Conservation (phyloP, 441 rosid species). For the Raphanus hybrid region DNA sequence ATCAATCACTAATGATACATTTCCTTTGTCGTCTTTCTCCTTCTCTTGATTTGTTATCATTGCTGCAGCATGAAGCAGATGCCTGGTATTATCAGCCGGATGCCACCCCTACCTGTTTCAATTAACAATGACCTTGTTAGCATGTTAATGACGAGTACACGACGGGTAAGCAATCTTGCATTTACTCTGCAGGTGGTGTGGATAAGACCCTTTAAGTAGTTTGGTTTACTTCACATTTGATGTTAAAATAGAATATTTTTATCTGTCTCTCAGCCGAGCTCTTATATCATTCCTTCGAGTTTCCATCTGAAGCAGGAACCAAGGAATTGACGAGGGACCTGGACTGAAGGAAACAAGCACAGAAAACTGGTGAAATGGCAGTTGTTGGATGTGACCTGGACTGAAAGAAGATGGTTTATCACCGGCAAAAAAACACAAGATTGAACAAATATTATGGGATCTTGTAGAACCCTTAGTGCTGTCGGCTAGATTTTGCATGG, state of each 20-base stretch:
- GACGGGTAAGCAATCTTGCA: conserved; percentile 54
- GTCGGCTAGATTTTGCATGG: conserved; percentile 15
- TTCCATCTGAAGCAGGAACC: conserved; percentile 87
- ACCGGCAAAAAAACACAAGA: conserved; percentile 22
- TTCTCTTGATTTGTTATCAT: conserved; percentile 23
- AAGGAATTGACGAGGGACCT: conserved; percentile 56
- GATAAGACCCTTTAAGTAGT: not conserved
- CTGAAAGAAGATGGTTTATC: conserved; percentile 24
- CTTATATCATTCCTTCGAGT: conserved; percentile 59
- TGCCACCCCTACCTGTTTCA: conserved; percentile 87
- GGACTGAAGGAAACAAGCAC: conserved; percentile 15
- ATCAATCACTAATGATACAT: conserved; percentile 26
- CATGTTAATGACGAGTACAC: conserved; percentile 62
- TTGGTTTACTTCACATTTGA: not conserved
- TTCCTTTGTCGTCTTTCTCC: conserved; percentile 9
- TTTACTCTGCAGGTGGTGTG: conserved; percentile 6
- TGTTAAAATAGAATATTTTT: not conserved
- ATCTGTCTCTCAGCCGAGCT: conserved; percentile 51
- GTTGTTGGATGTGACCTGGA: conserved; percentile 5
- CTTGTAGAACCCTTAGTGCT: conserved; percentile 29
- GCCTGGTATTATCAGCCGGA: conserved; percentile 94
- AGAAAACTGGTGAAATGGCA: conserved; percentile 17
- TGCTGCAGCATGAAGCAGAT: conserved; percentile 77
- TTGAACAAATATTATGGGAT: conserved; percentile 1
- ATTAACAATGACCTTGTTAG: conserved; percentile 76